Evolutionary conservation across 495 filamentous ascomycete species (phyloP).

Genomic region (Penicillium dipodomyicola): DNA sequence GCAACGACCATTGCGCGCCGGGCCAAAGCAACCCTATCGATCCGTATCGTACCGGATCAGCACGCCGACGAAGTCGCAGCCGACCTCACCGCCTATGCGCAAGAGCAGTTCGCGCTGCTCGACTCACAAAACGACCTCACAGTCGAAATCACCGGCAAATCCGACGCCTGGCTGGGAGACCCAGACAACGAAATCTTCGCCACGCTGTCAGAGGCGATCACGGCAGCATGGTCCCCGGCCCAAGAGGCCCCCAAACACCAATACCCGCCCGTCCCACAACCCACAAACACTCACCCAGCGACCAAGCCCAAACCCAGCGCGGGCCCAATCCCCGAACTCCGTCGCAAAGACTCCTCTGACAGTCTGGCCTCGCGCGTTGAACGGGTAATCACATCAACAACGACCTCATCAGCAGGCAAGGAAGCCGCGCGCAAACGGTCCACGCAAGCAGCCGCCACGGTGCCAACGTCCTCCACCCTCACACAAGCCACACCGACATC

Average conservation of each 20-base stretch:
- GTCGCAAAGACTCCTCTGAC: slow-evolving; percentile 43
- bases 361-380: slow-evolving; percentile 49
- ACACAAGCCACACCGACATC: slow-evolving; percentile 41
- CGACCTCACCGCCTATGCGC: slow-evolving; percentile 62
- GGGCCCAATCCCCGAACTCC: slow-evolving; percentile 19
- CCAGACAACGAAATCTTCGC: slow-evolving; percentile 87
- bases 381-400: slow-evolving; percentile 46
- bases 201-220: slow-evolving; percentile 82
- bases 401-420: slow-evolving; percentile 40
- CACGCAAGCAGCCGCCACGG: slow-evolving; percentile 34
- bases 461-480: slow-evolving; percentile 59
- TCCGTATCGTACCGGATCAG: slow-evolving; percentile 92
- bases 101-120: slow-evolving; percentile 67
- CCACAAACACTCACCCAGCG: slow-evolving; percentile 16
- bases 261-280: slow-evolving; percentile 30
- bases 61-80: slow-evolving; percentile 70
- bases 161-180: slow-evolving; percentile 94
- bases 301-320: slow-evolving; percentile 16
- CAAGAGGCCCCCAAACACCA: slow-evolving; percentile 31
- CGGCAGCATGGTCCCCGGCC: slow-evolving; percentile 66
- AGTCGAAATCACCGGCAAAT: slow-evolving; percentile 83
- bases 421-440: slow-evolving; percentile 38
- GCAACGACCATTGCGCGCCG: slow-evolving; percentile 86
- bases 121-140: slow-evolving; percentile 77
- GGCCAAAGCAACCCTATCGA: slow-evolving; percentile 80